Conservation (phyloP, 768 basidiomycete species). For the Hypholoma sublateritium region DNA sequence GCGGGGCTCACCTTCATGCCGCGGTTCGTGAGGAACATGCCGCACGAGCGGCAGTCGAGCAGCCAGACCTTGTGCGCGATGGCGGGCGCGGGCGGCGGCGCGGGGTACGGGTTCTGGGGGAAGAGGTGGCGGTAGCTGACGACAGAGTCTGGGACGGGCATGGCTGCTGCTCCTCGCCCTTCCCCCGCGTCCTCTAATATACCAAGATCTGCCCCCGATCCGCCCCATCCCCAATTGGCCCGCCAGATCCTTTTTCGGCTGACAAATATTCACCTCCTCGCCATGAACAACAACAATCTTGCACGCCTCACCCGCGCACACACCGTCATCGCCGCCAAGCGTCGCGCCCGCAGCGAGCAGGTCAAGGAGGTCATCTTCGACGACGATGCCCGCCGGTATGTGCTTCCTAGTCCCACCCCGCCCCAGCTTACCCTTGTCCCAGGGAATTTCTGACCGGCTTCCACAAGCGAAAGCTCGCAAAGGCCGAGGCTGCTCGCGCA, state of each 20-base stretch:
- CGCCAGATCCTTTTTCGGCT: slow-evolving; percentile 12
- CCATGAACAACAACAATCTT: slow-evolving; percentile 39
- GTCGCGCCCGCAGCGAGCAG: slow-evolving; percentile 62
- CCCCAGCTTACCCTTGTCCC: slow-evolving; percentile 16
- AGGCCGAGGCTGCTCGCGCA: slow-evolving; percentile 71
- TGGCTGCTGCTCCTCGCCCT: not conserved
- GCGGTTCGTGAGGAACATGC: slow-evolving; percentile 75
- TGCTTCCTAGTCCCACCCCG: slow-evolving; percentile 8
- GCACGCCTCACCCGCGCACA: slow-evolving; percentile 63
- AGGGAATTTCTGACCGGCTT: slow-evolving; percentile 94
- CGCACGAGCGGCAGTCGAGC: slow-evolving; percentile 73
- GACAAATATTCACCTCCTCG: slow-evolving; percentile 22
- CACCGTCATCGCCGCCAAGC: slow-evolving; percentile 64
- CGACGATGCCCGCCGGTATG: slow-evolving; percentile 77
- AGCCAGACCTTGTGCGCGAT: slow-evolving; percentile 78
- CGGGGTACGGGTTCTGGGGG: slow-evolving; percentile 41
- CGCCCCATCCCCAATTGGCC: not conserved
- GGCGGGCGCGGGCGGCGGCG: slow-evolving; percentile 33
- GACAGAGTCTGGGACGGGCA: slow-evolving; percentile 28
- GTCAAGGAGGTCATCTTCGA: slow-evolving; percentile 85
- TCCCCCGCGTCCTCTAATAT: slow-evolving; percentile 7
- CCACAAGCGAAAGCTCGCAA: slow-evolving; percentile 87
- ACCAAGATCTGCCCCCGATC: slow-evolving; percentile 15
- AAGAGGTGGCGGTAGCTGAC: slow-evolving; percentile 27
- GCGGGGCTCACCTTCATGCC: slow-evolving; percentile 68